phyloP scores from a whole-genome alignment of 768 basidiomycete genomes.

The Sarcomyxa edulis region DNA sequence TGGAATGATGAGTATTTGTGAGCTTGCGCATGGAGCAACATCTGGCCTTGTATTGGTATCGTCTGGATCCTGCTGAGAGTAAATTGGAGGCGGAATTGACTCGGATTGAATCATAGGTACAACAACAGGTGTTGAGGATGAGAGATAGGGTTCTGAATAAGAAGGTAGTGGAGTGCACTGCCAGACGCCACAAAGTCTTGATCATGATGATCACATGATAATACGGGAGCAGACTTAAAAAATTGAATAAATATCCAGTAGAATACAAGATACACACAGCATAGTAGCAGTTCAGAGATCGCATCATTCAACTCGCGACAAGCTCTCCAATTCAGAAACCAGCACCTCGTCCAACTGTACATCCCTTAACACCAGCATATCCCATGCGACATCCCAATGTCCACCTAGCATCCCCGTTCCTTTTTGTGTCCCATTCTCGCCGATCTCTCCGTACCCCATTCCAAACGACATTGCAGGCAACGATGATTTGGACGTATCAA shows the following conservation, averaged over 20 bases:
- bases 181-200: neutral
- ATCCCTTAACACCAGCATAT: constrained; percentile 66
- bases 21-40: constrained; percentile 12
- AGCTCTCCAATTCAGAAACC: constrained; percentile 77
- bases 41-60: constrained; percentile 14
- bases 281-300: constrained; percentile 1
- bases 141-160: constrained; percentile 7
- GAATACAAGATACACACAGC: constrained; percentile 13
- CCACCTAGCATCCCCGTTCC: constrained; percentile 75
- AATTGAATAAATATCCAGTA: constrained; percentile 3
- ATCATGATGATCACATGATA: neutral
- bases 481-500: constrained; percentile 60
- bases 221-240: neutral
- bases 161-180: neutral
- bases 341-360: constrained; percentile 56
- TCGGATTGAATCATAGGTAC: constrained; percentile 40
- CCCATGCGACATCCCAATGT: constrained; percentile 66
- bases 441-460: constrained; percentile 79
- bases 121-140: constrained; percentile 9
- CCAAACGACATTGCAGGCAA: constrained; percentile 70
- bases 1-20: constrained; percentile 72
- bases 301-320: constrained; percentile 58
- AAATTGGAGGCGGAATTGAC: constrained; percentile 50
- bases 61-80: constrained; percentile 44
- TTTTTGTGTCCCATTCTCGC: constrained; percentile 58